Conservation (phyloP, 108 stramenopile genomes). For the Nannochloropsis granulata region DNA sequence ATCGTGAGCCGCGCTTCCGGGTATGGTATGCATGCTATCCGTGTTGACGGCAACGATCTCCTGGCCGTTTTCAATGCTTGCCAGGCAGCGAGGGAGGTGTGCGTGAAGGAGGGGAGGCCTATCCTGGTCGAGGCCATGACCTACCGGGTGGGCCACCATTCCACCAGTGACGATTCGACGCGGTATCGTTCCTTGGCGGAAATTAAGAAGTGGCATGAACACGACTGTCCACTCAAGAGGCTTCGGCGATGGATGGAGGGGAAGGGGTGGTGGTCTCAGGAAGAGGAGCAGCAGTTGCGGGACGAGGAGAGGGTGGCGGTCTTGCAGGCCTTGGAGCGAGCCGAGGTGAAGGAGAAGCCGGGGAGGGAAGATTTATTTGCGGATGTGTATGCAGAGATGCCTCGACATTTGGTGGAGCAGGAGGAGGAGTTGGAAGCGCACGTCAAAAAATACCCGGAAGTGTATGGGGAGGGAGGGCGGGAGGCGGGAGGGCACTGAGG, state of each 20-base stretch:
- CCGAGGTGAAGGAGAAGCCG: conserved; percentile 66
- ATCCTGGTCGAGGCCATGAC: conserved; percentile 96
- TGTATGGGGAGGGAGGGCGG: neutral
- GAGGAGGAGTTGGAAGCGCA: conserved; percentile 50
- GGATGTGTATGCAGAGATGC: conserved; percentile 83
- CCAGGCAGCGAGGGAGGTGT: conserved; percentile 46
- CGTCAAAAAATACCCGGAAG: conserved; percentile 38
- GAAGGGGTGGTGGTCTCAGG: conserved; percentile 54
- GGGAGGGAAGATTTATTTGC: conserved; percentile 58
- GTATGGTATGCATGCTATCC: conserved; percentile 85
- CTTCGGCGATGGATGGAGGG: conserved; percentile 50
- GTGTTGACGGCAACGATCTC: conserved; percentile 95
- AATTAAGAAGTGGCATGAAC: conserved; percentile 48
- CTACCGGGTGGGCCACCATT: conserved; percentile 92
- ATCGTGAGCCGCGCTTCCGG: conserved; percentile 75
- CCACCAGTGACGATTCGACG: conserved; percentile 85
- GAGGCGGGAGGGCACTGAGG: neutral
- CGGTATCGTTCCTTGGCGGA: conserved; percentile 61
- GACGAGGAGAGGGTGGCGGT: conserved; percentile 58
- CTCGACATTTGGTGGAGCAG: conserved; percentile 63
- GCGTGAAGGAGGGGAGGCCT: conserved; percentile 52
- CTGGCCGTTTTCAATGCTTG: conserved; percentile 83
- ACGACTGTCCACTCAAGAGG: conserved; percentile 59
- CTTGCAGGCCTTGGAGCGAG: conserved; percentile 56
- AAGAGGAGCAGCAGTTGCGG: conserved; percentile 37